These are phyloP conservation scores for Elaeis oleifera DNA, from an alignment of 202 grass and related monocot species.

Conservation along the genomic window DNA sequence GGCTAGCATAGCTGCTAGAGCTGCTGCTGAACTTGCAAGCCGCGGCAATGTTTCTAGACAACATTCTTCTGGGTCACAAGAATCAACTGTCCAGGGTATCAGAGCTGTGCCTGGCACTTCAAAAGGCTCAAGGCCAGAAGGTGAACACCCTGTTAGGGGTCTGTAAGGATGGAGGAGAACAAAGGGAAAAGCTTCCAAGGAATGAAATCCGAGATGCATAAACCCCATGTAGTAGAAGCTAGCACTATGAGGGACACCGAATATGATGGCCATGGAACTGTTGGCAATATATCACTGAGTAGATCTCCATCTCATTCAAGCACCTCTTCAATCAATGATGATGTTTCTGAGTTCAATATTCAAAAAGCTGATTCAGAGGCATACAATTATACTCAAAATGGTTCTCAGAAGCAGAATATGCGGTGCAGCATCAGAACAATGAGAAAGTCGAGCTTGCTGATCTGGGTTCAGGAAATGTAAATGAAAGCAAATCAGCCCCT, in stretches of 20 bases:
- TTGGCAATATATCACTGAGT: not conserved
- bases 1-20: slow-evolving; percentile 88
- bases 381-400: slow-evolving; percentile 31
- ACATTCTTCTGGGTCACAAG: slow-evolving; percentile 27
- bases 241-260: not conserved
- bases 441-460: slow-evolving; percentile 1
- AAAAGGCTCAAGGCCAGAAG: slow-evolving; percentile 21
- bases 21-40: slow-evolving; percentile 87
- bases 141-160: slow-evolving; percentile 19
- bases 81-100: slow-evolving; percentile 19
- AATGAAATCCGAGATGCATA: not conserved
- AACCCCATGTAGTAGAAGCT: not conserved
- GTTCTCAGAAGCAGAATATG: slow-evolving; percentile 25
- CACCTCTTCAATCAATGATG: slow-evolving; percentile 14
- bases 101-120: slow-evolving; percentile 8
- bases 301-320: slow-evolving; percentile 25
- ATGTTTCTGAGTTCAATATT: slow-evolving; percentile 30
- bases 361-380: slow-evolving; percentile 19
- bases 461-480: not conserved
- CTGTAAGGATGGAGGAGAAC: not conserved
- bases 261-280: not conserved
- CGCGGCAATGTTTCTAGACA: slow-evolving; percentile 39
- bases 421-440: slow-evolving; percentile 24
- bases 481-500: slow-evolving; percentile 22
- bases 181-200: not conserved